phyloP scores from a whole-genome alignment of 2,329 filamentous ascomycete species.

The Fusarium dimerum region DNA sequence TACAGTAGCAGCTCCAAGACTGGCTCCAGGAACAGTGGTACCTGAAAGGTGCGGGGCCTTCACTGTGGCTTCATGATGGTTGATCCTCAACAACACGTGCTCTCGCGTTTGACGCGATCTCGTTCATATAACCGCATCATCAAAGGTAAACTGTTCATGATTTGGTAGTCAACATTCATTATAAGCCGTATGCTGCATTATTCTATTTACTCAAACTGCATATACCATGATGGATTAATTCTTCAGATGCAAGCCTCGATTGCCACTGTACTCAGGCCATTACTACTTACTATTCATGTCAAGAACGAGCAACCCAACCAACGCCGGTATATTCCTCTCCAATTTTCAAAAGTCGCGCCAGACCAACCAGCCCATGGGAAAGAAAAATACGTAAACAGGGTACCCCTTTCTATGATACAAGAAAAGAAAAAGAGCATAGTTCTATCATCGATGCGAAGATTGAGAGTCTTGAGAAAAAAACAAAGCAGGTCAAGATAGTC shows the following conservation, averaged over 20 bases:
- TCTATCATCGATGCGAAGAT: too few relatives aligned
- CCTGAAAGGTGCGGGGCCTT: background rate
- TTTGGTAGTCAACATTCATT: background rate
- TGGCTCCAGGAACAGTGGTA: background rate
- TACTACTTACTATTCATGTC: background rate
- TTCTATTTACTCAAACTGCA: background rate
- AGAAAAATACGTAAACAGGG: background rate
- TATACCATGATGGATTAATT: too few relatives aligned
- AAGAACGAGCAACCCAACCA: background rate
- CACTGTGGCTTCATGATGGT: background rate
- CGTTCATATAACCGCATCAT: background rate
- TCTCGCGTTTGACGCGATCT: background rate
- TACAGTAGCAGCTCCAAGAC: background rate
- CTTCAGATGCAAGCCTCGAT: background rate
- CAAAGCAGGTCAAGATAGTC: background rate
- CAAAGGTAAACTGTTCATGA: too few relatives aligned
- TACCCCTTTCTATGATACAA: background rate
- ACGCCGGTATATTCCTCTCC: background rate
- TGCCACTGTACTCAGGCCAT: background rate
- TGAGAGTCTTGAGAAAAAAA: conserved; percentile 1
- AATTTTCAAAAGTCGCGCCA: background rate
- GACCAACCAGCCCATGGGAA: background rate
- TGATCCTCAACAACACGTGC: background rate
- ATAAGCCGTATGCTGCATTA: background rate
- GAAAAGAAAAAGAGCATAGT: background rate